These are phyloP conservation scores for Candida fluviatilis DNA, from an alignment of 805 yeast genomes.

Conservation along the genomic window DNA sequence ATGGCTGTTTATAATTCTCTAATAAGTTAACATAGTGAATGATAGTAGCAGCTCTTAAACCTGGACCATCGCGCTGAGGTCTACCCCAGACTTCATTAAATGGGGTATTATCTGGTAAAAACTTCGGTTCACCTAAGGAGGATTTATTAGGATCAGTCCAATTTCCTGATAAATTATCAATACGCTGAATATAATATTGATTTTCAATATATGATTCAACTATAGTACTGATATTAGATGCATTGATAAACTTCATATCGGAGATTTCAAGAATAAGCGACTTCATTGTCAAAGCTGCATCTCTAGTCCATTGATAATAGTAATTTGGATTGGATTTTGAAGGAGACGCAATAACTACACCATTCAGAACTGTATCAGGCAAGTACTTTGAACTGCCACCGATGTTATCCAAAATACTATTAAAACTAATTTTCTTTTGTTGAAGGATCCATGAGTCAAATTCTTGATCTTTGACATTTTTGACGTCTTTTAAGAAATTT, in stretches of 20 bases:
- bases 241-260: neutral
- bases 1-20: conserved; percentile 18
- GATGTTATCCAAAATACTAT: conserved; percentile 48
- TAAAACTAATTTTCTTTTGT: conserved; percentile 41
- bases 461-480: neutral
- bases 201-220: conserved; percentile 64
- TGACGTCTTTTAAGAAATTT: neutral
- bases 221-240: conserved; percentile 9
- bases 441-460: conserved; percentile 47
- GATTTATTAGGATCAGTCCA: conserved; percentile 36
- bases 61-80: conserved; percentile 96
- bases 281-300: conserved; percentile 75
- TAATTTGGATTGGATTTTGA: conserved; percentile 70
- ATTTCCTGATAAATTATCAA: conserved; percentile 65
- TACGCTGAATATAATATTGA: conserved; percentile 57
- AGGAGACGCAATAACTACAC: conserved; percentile 84
- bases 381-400: conserved; percentile 44
- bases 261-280: conserved; percentile 47
- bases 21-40: conserved; percentile 49
- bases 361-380: conserved; percentile 41
- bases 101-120: conserved; percentile 57
- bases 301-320: conserved; percentile 88
- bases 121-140: conserved; percentile 91
- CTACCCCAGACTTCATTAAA: conserved; percentile 81
- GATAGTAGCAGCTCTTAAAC: conserved; percentile 67